Evolutionary conservation across 176 grass and related monocot genomes (phyloP), one percentile per base, ranked within the genome.

Genomic region (Lolium rigidum): DNA sequence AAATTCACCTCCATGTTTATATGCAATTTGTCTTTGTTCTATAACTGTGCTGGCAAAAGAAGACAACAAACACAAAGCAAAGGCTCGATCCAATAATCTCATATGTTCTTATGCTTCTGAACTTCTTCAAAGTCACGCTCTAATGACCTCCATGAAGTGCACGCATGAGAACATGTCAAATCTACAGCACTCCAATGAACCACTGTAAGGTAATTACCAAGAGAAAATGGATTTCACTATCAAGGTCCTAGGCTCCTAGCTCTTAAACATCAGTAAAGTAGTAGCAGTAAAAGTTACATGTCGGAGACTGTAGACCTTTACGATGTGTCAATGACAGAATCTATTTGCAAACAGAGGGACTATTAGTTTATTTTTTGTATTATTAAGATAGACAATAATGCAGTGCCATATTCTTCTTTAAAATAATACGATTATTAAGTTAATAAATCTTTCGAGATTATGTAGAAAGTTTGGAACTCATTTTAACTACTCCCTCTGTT

Each of bases 61-160:
- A 67, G 73, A 55, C 15, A 26, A 39, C 64, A 41, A 78, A 64
- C 21, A 9, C n/a, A 67, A 76, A 77, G 10, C 38, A 47, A 47
- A 74, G 43, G 55, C 21, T 74, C 55, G 48, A 84, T 49, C 64
- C 64, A 82, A 70, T 16, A 35, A 65, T n/a, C 35, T 81, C 26
- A 66, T 73, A 37, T 49, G 25, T 48, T 10, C 31, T 8, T 48
- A 46, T 80, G 13, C 21, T 63, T 63, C 58, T 74, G 24, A 31
- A 60, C 3, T 83, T 44, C 21, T 71, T 83, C 28, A 31, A 49
- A 82, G 55, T 83, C 17, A 7, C 8, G 2, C 55, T 49, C 44
- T 78, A 86, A 22, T 86, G 16, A 25, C 60, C 10, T 57, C 14
- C 48, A 77, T 37, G 75, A 78, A 69, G 64, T 79, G 74, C 54